Evolutionary conservation across 139 green algal genomes (phyloP).

Genomic region (Pseudopediastrum boryanum): DNA sequence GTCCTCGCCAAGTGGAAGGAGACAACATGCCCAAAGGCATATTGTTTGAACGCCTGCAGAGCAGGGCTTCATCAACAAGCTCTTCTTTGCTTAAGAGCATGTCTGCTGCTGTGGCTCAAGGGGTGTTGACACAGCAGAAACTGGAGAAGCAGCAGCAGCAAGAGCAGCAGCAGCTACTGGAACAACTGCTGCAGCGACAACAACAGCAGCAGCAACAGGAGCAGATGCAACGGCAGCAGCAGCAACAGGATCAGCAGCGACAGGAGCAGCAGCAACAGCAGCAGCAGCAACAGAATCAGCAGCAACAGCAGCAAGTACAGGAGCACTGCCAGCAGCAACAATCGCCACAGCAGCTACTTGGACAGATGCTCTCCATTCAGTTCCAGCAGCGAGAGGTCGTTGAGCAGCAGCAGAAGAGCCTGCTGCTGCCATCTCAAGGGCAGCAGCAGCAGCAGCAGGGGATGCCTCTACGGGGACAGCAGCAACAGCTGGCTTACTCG

Average conservation of each 20-base stretch:
- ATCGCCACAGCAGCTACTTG: not conserved
- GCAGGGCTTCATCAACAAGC: too few species aligned
- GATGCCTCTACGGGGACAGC: too few species aligned
- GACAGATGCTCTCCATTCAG: not conserved
- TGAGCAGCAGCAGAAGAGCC: not conserved
- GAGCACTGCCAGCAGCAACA: not conserved
- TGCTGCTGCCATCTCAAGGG: not conserved
- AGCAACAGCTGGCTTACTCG: too few species aligned
- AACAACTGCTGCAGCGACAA: conserved; percentile 15
- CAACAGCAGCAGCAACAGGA: conserved; percentile 19
- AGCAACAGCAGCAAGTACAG: not conserved
- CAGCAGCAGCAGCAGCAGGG: not conserved
- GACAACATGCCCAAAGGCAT: too few species aligned
- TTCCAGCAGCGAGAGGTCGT: conserved; percentile 6
- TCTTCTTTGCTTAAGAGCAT: not conserved
- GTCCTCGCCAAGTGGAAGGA: too few species aligned
- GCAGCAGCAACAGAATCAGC: not conserved
- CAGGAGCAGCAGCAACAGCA: not conserved
- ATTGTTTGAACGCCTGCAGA: too few species aligned
- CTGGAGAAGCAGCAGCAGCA: conserved; percentile 9
- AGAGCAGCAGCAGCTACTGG: not conserved
- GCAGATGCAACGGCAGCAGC: not conserved
- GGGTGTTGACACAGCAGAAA: conserved; percentile 6
- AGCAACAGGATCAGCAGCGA: not conserved
- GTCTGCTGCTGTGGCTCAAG: conserved; percentile 18